These are phyloP conservation scores for Peterozyma toletana DNA, from an alignment of 805 yeast genomes.

Conservation along the genomic window DNA sequence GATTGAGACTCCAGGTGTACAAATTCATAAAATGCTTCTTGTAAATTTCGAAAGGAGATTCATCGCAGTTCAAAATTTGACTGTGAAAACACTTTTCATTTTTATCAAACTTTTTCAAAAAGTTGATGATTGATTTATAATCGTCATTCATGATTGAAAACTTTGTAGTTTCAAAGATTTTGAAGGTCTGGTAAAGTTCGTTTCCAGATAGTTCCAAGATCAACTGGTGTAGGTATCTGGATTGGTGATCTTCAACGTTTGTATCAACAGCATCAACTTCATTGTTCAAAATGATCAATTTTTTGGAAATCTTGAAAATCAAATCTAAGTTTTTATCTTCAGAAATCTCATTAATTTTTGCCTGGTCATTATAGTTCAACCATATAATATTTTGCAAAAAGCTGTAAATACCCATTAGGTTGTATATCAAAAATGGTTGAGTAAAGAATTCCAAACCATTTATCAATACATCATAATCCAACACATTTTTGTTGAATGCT, in stretches of 20 bases:
- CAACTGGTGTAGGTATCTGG: background rate
- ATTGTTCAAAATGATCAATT: background rate
- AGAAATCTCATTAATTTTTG: background rate
- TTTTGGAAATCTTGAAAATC: background rate
- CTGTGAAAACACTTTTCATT: background rate
- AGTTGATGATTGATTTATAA: background rate
- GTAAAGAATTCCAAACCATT: conserved; percentile 85
- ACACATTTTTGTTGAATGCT: conserved; percentile 47
- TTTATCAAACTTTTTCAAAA: background rate
- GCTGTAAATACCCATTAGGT: conserved; percentile 13
- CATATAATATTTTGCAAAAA: background rate
- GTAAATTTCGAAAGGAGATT: background rate
- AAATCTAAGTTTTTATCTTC: background rate
- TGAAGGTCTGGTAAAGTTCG: background rate
- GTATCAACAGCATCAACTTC: background rate
- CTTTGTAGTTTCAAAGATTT: background rate
- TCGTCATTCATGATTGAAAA: background rate
- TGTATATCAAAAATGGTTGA: conserved; percentile 66
- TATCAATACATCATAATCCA: conserved; percentile 52
- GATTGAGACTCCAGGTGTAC: background rate
- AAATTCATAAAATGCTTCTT: background rate
- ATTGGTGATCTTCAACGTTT: background rate
- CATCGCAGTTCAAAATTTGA: background rate
- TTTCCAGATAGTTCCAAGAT: background rate
- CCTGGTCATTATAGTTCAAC: background rate